Percentiles rank a stretch among this genome's conserved stretches.
Conservation (phyloP, 768 basidiomycete genomes). For the Crassisporium funariophilum region DNA sequence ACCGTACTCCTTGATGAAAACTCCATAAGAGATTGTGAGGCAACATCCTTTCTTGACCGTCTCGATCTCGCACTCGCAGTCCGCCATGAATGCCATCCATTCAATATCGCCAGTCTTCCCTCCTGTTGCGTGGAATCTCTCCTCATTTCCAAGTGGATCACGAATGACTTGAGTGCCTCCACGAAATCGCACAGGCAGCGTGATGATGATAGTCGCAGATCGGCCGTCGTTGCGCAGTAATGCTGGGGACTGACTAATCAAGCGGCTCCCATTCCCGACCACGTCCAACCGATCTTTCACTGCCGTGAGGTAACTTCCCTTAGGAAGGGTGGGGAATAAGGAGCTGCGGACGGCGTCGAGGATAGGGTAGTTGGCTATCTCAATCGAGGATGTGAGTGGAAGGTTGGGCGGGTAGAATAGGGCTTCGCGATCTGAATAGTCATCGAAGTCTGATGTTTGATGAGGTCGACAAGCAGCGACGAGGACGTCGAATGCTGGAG, state of each 20-base stretch:
- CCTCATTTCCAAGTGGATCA: constrained; percentile 54
- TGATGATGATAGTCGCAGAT: constrained; percentile 71
- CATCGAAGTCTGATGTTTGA: constrained; percentile 51
- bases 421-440: constrained; percentile 62
- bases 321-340: constrained; percentile 71
- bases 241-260: constrained; percentile 52
- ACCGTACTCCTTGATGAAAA: constrained; percentile 70
- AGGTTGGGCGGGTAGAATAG: constrained; percentile 74
- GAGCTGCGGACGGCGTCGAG: constrained; percentile 72
- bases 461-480: constrained; percentile 74
- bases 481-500: constrained; percentile 78
- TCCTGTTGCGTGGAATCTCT: constrained; percentile 63
- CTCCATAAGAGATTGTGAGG: constrained; percentile 69
- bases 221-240: constrained; percentile 63
- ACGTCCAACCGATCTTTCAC: constrained; percentile 73
- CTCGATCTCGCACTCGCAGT: constrained; percentile 78
- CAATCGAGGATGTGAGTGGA: constrained; percentile 74
- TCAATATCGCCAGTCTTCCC: constrained; percentile 70
- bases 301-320: constrained; percentile 70
- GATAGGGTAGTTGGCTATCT: constrained; percentile 81
- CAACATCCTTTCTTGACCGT: constrained; percentile 70
- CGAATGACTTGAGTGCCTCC: constrained; percentile 68
- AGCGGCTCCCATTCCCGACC: constrained; percentile 58
- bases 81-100: constrained; percentile 75
- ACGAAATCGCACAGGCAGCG: constrained; percentile 72